Conservation (phyloP, 345 rosid genomes). For the Angophora floribunda region DNA sequence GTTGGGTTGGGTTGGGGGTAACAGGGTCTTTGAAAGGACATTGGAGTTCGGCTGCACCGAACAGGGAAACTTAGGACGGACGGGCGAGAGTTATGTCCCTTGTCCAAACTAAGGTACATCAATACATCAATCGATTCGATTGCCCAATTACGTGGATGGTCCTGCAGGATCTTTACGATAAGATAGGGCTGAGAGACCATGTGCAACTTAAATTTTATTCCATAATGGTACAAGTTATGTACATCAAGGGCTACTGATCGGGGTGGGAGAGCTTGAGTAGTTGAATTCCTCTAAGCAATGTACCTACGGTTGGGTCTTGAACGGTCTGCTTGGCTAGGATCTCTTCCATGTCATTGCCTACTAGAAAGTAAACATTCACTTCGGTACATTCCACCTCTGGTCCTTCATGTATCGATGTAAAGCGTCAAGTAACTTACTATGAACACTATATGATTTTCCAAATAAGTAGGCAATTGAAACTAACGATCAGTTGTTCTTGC, state of each 20-base stretch:
- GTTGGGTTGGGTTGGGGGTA: not conserved
- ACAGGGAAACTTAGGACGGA: not conserved
- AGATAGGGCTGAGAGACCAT: not conserved
- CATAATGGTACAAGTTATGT: not conserved
- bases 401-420: not conserved
- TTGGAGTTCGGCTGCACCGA: not conserved
- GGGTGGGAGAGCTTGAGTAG: not conserved
- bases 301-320: not conserved
- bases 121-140: not conserved
- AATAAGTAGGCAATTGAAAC: not conserved
- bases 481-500: too few relatives aligned
- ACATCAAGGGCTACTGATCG: not conserved
- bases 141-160: not conserved
- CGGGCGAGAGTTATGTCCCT: not conserved
- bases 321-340: not conserved
- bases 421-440: not conserved
- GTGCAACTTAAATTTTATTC: not conserved
- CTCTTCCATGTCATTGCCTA: too few relatives aligned
- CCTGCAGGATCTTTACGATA: not conserved
- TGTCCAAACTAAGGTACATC: not conserved
- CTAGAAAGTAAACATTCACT: too few relatives aligned
- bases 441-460: not conserved
- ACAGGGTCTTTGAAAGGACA: not conserved
- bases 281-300: too few relatives aligned
- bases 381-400: too few relatives aligned